Evolutionary conservation across 345 rosid species (phyloP), one percentile per base, ranked within the genome.

Genomic region (Sonneratia caseolaris): DNA sequence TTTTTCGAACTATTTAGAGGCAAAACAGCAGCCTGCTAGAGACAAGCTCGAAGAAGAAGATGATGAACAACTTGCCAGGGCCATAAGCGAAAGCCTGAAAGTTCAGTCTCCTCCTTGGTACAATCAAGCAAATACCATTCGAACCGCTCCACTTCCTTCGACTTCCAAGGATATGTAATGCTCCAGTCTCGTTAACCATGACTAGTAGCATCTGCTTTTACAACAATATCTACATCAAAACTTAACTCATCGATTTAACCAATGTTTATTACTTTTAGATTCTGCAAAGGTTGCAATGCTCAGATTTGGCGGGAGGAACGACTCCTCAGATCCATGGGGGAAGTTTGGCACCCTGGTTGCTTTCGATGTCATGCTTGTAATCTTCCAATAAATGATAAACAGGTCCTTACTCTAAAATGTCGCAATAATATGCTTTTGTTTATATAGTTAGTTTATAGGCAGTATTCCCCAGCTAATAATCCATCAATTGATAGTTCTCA

Each of bases 11-110:
- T 38, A 12, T 38, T 49, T 12, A 35, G 74, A 64, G 18, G 18
- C 22, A 64, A 56, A 64, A 64, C 38, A 8, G 37, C 62, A 0
- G 9, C 13, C 35, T 43, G 45, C 45, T 47, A 72, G 37, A 67
- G 37, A 43, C 51, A 69, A 56, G 71, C 61, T 56, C 32, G 35
- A 38, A 78, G 99, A 95, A 81, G 99, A 95, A 66, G 92, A 88
- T 77, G 51, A 47, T 5, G 51, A 47, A 78, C 83, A 75, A 70
- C 89, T 95, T 0, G 97, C 98, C 45, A 86, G 72, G 79, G 99
- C 97, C 73, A 36, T 95, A 72, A 91, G 88, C 79, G 87, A 88
- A 74, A 95, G 98, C 76, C 77, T 89, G 77, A 75, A 32, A 42
- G 40, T 81, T 32, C 90, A 79, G 18, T 76, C 88, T 77, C 89